These are phyloP conservation scores for Heliocybe sulcata DNA, from an alignment of 1,284 basidiomycete genomes.

Conservation along the genomic window DNA sequence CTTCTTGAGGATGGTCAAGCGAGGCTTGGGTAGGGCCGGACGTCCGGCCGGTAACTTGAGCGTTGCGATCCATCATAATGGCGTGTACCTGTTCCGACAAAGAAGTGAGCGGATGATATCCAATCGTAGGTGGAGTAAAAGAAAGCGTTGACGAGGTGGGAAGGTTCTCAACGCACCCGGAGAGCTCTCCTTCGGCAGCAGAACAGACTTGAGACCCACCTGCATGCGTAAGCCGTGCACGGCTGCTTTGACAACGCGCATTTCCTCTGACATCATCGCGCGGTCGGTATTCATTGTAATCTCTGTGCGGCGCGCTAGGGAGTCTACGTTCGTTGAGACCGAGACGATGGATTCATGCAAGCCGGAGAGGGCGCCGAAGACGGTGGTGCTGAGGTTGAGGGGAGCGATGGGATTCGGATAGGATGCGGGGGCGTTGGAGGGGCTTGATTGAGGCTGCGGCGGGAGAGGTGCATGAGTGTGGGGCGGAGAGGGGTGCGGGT, in stretches of 20 bases:
- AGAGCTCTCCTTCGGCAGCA: neutral
- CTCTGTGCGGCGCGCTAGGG: slow-evolving; percentile 54
- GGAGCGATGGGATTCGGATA: slow-evolving; percentile 38
- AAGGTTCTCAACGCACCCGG: neutral
- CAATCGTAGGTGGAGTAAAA: neutral
- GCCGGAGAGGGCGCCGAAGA: slow-evolving; percentile 51
- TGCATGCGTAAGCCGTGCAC: slow-evolving; percentile 80
- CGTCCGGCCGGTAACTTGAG: slow-evolving; percentile 37
- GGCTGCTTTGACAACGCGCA: slow-evolving; percentile 64
- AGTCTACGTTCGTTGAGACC: slow-evolving; percentile 55
- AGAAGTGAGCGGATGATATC: neutral
- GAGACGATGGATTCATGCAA: slow-evolving; percentile 55
- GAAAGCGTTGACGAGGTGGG: neutral
- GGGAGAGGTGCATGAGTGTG: slow-evolving; percentile 4
- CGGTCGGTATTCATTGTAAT: slow-evolving; percentile 66
- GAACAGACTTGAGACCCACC: slow-evolving; percentile 28
- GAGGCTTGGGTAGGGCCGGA: neutral
- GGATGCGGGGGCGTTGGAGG: slow-evolving; percentile 12
- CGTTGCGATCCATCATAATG: slow-evolving; percentile 63
- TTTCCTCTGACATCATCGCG: slow-evolving; percentile 69
- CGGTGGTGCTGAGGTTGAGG: slow-evolving; percentile 47
- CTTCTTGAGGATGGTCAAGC: neutral
- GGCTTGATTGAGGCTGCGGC: slow-evolving; percentile 9
- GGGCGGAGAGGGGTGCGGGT: slow-evolving; percentile 2
- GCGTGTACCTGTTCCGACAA: slow-evolving; percentile 36